phyloP scores from a whole-genome alignment of 208 protist species.

The Porcisia deanei region DNA sequence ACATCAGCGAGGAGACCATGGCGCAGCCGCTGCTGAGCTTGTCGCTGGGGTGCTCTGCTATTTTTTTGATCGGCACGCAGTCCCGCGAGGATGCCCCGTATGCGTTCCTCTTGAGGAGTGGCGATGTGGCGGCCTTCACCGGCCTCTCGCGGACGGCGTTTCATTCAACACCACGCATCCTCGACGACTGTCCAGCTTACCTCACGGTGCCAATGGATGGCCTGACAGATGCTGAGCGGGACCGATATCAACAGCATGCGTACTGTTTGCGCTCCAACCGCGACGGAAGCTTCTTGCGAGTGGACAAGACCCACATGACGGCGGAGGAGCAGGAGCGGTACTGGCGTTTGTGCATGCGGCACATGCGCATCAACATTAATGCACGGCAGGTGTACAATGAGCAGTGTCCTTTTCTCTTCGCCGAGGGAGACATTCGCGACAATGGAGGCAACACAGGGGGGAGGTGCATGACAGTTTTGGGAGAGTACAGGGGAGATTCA shows the following conservation, averaged over 20 bases:
- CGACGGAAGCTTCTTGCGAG: constrained; percentile 33
- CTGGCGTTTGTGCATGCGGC: constrained; percentile 83
- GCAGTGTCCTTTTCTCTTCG: constrained; percentile 48
- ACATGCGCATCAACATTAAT: constrained; percentile 90
- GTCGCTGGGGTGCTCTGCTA: constrained; percentile 76
- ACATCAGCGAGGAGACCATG: constrained; percentile 81
- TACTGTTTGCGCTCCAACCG: constrained; percentile 34
- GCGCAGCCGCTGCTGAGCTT: constrained; percentile 78
- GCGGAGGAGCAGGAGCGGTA: constrained; percentile 57
- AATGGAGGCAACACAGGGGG: not conserved
- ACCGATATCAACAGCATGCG: constrained; percentile 35
- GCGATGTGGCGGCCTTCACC: constrained; percentile 77
- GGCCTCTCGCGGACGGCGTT: constrained; percentile 69
- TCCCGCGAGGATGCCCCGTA: constrained; percentile 70
- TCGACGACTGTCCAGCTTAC: constrained; percentile 82
- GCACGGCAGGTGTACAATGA: constrained; percentile 81
- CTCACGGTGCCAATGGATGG: constrained; percentile 49
- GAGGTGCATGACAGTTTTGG: no score
- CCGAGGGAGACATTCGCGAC: not conserved
- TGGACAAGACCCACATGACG: constrained; percentile 37
- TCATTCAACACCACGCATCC: constrained; percentile 77
- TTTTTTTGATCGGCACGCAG: constrained; percentile 85
- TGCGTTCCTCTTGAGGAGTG: constrained; percentile 79
- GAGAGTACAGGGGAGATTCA: no score
- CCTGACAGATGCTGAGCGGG: constrained; percentile 30